Base-by-base conservation (phyloP, 2,329 filamentous ascomycete genomes). In the Metarhizium robertsii region DNA sequence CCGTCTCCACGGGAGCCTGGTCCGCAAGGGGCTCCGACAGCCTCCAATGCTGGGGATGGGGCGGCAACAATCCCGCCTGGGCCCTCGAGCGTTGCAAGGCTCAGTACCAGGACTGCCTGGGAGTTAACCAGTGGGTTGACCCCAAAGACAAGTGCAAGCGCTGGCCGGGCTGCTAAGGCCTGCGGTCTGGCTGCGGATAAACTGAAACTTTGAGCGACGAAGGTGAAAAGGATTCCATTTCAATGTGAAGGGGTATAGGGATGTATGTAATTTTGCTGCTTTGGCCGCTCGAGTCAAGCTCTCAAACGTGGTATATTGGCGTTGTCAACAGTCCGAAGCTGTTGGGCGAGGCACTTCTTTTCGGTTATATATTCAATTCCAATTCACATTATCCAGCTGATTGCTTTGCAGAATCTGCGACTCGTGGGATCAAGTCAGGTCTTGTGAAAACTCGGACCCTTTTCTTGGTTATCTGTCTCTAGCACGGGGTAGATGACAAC, bases 31-130 rank as follows among this genome's bases (percentile, higher is more conserved):
- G 59, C 30, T 59, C 60, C 47, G 58, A 59, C 50, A 36, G 53
- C 8, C 8, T 52, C 18, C 30, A 34, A 7, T 61, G 60, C 56
- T 67, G 65, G 61, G 66, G 65, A 48, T 59, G 60, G 20, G 60
- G 63, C 46, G 68, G 67, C 59, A 70, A 71, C 43, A 61, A 62
- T 53, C 65, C 65, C 54, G 59, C 62, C 53, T 68, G 65, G 53
- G 66, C 67, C n/a, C 58, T 60, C 48, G 64, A 61, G 53, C 77
- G 78, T 65, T 81, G 79, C 65, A 66, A 70, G 56, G 66, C 69
- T 20, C 79, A 81, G 69, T 78, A 78, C 61, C 59, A 60, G 3
- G 78, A 80, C 62, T 81, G 78, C 58, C 61, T 78, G 57, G 50
- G 42, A 14, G 64, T 67, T 32, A 81, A 82, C 65, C 64, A 61